Conservation (phyloP, 78 protist genomes). For the Neovahlkampfia damariscottae region DNA sequence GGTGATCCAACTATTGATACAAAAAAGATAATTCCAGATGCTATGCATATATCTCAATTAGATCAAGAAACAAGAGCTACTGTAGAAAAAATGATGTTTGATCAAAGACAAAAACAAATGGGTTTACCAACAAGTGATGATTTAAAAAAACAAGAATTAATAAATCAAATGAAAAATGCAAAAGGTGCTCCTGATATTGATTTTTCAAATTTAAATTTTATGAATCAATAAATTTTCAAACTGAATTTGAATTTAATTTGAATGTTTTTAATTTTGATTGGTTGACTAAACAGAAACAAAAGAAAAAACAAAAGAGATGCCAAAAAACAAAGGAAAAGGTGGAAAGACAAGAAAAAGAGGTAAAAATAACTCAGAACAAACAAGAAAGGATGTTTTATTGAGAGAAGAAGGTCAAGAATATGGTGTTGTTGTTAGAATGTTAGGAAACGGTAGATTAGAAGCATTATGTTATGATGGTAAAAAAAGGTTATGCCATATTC, state of each 20-base stretch:
- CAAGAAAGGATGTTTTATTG: constrained; percentile 82
- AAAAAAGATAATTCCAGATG: constrained; percentile 42
- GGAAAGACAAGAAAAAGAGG: constrained; percentile 90
- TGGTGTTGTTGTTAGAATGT: constrained; percentile 79
- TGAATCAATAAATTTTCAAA: too few species aligned
- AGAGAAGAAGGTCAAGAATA: constrained; percentile 97
- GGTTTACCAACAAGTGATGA: constrained; percentile 51
- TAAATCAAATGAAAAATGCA: constrained; percentile 24
- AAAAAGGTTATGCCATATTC: constrained; percentile 83
- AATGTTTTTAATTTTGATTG: constrained; percentile 2
- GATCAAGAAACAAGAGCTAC: constrained; percentile 43
- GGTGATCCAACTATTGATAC: constrained; percentile 31
- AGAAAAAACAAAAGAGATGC: constrained; percentile 55
- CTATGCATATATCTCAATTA: constrained; percentile 32
- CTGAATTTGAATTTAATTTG: constrained; percentile 4
- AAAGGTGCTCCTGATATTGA: constrained; percentile 31
- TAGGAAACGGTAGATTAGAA: constrained; percentile 95
- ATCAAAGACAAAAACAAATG: constrained; percentile 35
- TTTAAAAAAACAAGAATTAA: constrained; percentile 34
- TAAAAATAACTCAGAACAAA: constrained; percentile 71
- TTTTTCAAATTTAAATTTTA: too few species aligned
- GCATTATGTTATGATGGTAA: constrained; percentile 90
- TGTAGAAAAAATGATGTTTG: constrained; percentile 54
- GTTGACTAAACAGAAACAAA: too few species aligned
- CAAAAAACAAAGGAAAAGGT: constrained; percentile 87